Percentiles rank a stretch among this genome's conserved stretches.
phyloP scores from a whole-genome alignment of 179 eudicot species.

The Silene vulgaris region DNA sequence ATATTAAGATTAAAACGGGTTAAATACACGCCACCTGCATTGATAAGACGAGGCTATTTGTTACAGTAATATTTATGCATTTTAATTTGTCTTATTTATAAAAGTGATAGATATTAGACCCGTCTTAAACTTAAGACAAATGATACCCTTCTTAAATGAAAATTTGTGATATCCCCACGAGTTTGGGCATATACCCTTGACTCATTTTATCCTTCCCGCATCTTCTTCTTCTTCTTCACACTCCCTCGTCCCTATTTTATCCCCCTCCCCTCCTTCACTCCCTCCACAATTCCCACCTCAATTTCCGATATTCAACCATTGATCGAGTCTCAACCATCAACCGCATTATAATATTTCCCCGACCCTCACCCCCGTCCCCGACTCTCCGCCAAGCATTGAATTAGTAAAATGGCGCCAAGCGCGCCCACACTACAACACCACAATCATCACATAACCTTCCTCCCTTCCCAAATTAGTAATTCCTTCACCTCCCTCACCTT shows the following conservation, averaged over 20 bases:
- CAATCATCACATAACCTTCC: constrained; percentile 18
- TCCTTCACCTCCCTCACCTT: constrained; percentile 23
- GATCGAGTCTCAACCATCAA: neutral
- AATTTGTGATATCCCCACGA: neutral
- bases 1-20: no score
- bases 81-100: no score
- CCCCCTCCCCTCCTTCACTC: neutral
- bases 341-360: neutral
- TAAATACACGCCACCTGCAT: no score
- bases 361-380: no score
- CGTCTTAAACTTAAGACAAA: no score
- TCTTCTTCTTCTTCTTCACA: neutral
- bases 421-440: constrained; percentile 29
- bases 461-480: constrained; percentile 26
- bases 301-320: neutral
- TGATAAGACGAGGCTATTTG: no score
- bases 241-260: neutral
- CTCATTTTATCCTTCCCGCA: constrained; percentile 16
- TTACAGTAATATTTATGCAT: no score
- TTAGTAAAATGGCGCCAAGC: constrained; percentile 18
- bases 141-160: no score
- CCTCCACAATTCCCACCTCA: neutral
- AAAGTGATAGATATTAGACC: no score
- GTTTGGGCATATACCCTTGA: neutral
- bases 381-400: no score